Percentiles rank a stretch among this genome's conserved stretches.
Evolutionary conservation across 208 protist species (phyloP).

Genomic region (Spongospora subterranea): DNA sequence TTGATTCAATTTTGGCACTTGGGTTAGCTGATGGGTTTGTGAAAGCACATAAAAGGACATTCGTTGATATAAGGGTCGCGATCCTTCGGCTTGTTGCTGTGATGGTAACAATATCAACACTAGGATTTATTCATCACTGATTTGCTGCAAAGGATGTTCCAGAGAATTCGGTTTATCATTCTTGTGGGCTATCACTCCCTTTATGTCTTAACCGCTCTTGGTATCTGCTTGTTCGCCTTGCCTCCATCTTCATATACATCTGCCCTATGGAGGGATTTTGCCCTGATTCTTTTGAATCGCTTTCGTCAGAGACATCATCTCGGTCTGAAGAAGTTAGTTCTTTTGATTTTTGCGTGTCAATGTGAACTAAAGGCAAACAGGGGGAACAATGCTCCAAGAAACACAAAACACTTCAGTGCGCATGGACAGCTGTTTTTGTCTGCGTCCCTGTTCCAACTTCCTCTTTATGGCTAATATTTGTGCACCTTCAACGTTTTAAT

Average conservation of each 20-base stretch:
- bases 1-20: background rate
- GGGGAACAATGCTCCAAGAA: no score
- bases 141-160: background rate
- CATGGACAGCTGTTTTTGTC: background rate
- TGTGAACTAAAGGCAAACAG: no score
- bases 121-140: background rate
- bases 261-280: background rate
- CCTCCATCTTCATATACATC: background rate
- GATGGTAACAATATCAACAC: background rate
- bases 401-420: no score
- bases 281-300: background rate
- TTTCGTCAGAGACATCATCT: background rate
- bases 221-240: background rate
- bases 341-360: no score
- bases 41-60: background rate
- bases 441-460: background rate
- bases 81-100: background rate
- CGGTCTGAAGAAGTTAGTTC: no score
- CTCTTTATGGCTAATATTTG: background rate
- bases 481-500: background rate
- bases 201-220: background rate
- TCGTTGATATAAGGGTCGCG: background rate
- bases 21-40: background rate
- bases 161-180: slow-evolving; percentile 17
- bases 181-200: background rate